Percentiles rank a stretch among this genome's conserved stretches.
Evolutionary conservation across 2,329 filamentous ascomycete species (phyloP).

Genomic region (Alternaria ventricosa): DNA sequence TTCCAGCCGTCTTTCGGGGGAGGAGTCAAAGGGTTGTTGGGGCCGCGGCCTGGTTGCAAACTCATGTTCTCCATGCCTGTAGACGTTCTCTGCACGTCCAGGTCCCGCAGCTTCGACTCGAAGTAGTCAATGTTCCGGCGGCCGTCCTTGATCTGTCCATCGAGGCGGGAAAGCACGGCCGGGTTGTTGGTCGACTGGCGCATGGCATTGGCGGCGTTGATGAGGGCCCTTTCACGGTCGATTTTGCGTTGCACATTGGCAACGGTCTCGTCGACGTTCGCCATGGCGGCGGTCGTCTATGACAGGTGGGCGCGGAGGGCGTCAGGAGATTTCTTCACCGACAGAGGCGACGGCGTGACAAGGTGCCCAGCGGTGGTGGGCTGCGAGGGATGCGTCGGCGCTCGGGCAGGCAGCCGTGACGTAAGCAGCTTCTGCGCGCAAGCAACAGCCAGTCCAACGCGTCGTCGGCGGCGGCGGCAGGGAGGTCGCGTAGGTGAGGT

Average conservation of each 20-base stretch:
- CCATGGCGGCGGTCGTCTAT: constrained; percentile 52
- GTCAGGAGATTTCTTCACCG: constrained; percentile 34
- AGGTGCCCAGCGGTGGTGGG: constrained; percentile 35
- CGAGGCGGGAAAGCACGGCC: constrained; percentile 85
- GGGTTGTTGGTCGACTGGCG: constrained; percentile 95
- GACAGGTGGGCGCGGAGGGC: constrained; percentile 29
- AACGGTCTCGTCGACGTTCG: constrained; percentile 67
- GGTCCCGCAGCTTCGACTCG: constrained; percentile 86
- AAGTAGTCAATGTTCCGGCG: constrained; percentile 94
- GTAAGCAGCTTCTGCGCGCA: constrained; percentile 10
- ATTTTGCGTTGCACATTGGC: constrained; percentile 95
- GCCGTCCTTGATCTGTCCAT: constrained; percentile 92
- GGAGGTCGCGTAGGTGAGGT: constrained; percentile 8
- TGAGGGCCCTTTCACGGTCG: constrained; percentile 93
- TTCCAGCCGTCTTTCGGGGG: constrained; percentile 74
- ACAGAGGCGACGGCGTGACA: constrained; percentile 29
- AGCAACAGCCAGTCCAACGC: constrained; percentile 12
- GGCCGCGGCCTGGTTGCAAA: constrained; percentile 58
- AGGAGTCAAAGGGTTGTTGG: constrained; percentile 56
- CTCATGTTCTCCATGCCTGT: constrained; percentile 72
- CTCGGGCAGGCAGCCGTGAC: constrained; percentile 33
- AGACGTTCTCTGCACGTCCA: constrained; percentile 80
- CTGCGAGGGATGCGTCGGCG: constrained; percentile 27
- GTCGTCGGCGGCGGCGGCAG: constrained; percentile 10
- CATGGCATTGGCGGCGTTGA: constrained; percentile 94